These are phyloP conservation scores for Rhizopus sp. DNA, from an alignment of 371 early-diverging fungal species.

Conservation along the genomic window DNA sequence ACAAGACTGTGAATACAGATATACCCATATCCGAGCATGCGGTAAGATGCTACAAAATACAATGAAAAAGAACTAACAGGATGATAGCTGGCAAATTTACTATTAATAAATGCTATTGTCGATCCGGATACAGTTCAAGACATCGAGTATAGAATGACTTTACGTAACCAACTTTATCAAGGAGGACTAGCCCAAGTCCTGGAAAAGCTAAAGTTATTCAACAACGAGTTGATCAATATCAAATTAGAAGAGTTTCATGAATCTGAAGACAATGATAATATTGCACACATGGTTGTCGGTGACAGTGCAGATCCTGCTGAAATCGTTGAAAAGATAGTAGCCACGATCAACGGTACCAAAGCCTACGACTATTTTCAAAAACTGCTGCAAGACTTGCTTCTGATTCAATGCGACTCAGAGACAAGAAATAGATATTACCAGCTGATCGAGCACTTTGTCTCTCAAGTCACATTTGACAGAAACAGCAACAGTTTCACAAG, in stretches of 20 bases:
- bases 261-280: constrained; percentile 71
- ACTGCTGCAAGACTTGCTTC: constrained; percentile 69
- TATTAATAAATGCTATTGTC: constrained; percentile 79
- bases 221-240: constrained; percentile 65
- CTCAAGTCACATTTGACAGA: constrained; percentile 76
- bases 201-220: constrained; percentile 67
- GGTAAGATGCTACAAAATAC: constrained; percentile 18
- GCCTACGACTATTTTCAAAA: constrained; percentile 71
- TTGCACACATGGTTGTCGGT: constrained; percentile 66
- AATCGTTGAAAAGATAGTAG: constrained; percentile 67
- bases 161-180: constrained; percentile 76
- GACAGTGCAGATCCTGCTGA: constrained; percentile 75
- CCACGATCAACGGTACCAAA: constrained; percentile 67
- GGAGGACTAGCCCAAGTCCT: constrained; percentile 69
- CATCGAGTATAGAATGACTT: constrained; percentile 68
- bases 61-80: background rate
- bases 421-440: constrained; percentile 68
- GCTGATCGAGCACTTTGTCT: constrained; percentile 73
- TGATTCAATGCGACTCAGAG: constrained; percentile 65
- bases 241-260: constrained; percentile 76
- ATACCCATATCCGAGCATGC: constrained; percentile 76
- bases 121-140: constrained; percentile 76
- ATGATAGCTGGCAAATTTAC: constrained; percentile 66
- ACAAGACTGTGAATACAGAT: constrained; percentile 73
- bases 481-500: constrained; percentile 54